Base-by-base conservation (phyloP, 192 early-diverging fungal genomes). In the Coemansia sp. region DNA sequence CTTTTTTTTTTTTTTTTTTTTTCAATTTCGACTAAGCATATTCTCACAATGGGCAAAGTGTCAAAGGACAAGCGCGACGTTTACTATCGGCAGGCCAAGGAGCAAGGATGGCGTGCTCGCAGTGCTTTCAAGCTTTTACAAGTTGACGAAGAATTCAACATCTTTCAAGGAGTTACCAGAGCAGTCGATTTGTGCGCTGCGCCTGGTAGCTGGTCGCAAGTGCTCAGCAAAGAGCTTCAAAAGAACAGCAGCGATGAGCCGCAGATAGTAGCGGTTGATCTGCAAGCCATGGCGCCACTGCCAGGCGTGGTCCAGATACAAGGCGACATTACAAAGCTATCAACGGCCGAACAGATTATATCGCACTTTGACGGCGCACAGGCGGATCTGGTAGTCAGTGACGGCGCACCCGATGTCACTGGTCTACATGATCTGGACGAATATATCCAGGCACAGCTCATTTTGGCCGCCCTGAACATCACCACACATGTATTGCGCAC, bases 391-490 rank as follows among this genome's bases (percentile, higher is more conserved):
- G 95, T 98, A 31, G 90, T 99, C 50, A 94, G 96, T 84, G 96
- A 97, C 78, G 96, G 96, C 64, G 95, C 95, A 17, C 94, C 95
- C 19, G 95, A 97, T 75, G 95, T 99, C 21, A 99, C 96, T 12
- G 97, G 97, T 21, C 85, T 97, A 36, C 96, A 98, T 76, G 98
- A 98, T 69, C 94, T 98, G 87, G 98, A 99, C 85, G 98, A 99
- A 82, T 99, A 96, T 75, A 94, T 98, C 70, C 98, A 99, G 70
- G 95, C 96, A 8, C 96, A 99, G 77, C 87, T 99, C 10, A 82
- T 98, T 48, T 84, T 99, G 46, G 95, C 96, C 1, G 92, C 98
- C 8, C 88, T 98, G 64, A 98, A 98, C 75, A 99, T 99, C 76
- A 97, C 97, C 62, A 95, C 93, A 2, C 92, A 96, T 66, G 92